Conservation (phyloP, 495 filamentous ascomycete genomes). For the Penicillium desertorum region DNA sequence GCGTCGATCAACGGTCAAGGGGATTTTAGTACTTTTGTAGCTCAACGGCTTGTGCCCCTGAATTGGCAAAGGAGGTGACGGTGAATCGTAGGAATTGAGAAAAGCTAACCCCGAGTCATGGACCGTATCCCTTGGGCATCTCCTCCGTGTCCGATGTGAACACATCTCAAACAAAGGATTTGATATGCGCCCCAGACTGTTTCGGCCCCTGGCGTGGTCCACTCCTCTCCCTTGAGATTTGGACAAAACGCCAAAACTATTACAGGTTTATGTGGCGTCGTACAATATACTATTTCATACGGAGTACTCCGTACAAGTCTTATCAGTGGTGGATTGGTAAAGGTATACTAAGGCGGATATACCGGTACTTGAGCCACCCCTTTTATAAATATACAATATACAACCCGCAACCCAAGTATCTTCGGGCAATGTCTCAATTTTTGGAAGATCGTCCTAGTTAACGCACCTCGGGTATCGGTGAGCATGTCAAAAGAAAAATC, state of each 20-base stretch:
- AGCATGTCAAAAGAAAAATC: conserved; percentile 1
- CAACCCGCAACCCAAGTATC: background rate
- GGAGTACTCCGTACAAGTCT: no score
- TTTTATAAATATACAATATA: background rate
- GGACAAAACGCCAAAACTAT: background rate
- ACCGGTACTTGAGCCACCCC: background rate
- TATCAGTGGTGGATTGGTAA: background rate
- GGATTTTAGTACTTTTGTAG: conserved; percentile 9
- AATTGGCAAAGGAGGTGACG: background rate
- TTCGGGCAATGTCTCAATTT: conserved; percentile 4
- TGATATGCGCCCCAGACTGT: conserved; percentile 12
- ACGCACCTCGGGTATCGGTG: conserved; percentile 2
- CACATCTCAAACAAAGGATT: conserved; percentile 5
- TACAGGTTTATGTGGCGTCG: background rate
- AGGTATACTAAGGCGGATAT: background rate
- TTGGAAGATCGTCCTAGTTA: background rate
- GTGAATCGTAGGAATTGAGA: background rate
- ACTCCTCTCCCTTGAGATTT: conserved; percentile 1
- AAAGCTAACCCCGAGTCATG: background rate
- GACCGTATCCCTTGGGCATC: conserved; percentile 5
- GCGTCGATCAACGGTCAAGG: conserved; percentile 8
- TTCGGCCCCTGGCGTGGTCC: conserved; percentile 12
- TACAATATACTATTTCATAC: conserved; percentile 1
- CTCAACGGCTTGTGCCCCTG: conserved; percentile 8
- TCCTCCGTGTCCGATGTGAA: background rate